phyloP scores from a whole-genome alignment of 2,329 filamentous ascomycete species.

The Trichoderma sp. region DNA sequence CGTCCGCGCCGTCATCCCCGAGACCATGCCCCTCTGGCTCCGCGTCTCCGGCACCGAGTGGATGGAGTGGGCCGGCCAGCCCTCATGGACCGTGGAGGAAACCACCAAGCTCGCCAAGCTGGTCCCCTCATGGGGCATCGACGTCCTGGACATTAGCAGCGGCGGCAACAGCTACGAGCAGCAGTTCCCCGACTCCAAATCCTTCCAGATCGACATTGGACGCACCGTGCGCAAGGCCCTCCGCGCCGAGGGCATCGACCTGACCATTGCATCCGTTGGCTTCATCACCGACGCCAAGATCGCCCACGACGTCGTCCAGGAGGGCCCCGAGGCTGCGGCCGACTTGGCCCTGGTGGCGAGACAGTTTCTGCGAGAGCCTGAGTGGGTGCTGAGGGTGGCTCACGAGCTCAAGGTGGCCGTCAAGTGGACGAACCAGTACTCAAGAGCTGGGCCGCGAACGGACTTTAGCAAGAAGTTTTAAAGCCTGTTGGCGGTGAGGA shows the following conservation, averaged over 20 bases:
- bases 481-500: background rate
- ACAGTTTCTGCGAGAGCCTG: slow-evolving; percentile 80
- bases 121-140: slow-evolving; percentile 72
- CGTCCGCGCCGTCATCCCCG: slow-evolving; percentile 55
- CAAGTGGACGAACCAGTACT: slow-evolving; percentile 70
- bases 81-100: slow-evolving; percentile 69
- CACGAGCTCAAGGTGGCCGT: slow-evolving; percentile 71
- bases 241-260: slow-evolving; percentile 46
- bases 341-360: slow-evolving; percentile 76
- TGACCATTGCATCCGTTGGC: slow-evolving; percentile 76
- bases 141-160: slow-evolving; percentile 79
- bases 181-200: slow-evolving; percentile 60
- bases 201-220: slow-evolving; percentile 76
- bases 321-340: slow-evolving; percentile 41
- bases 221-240: slow-evolving; percentile 69
- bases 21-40: slow-evolving; percentile 57
- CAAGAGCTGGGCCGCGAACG: slow-evolving; percentile 35
- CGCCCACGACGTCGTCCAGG: slow-evolving; percentile 61
- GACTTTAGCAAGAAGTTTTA: slow-evolving; percentile 25
- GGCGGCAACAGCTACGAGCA: slow-evolving; percentile 69
- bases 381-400: slow-evolving; percentile 73
- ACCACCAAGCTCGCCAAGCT: slow-evolving; percentile 67
- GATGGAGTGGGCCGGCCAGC: slow-evolving; percentile 52
- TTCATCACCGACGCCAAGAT: slow-evolving; percentile 68
- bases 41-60: slow-evolving; percentile 65